phyloP scores from a whole-genome alignment of 2,329 filamentous ascomycete species.

The Penicillium sp. region DNA sequence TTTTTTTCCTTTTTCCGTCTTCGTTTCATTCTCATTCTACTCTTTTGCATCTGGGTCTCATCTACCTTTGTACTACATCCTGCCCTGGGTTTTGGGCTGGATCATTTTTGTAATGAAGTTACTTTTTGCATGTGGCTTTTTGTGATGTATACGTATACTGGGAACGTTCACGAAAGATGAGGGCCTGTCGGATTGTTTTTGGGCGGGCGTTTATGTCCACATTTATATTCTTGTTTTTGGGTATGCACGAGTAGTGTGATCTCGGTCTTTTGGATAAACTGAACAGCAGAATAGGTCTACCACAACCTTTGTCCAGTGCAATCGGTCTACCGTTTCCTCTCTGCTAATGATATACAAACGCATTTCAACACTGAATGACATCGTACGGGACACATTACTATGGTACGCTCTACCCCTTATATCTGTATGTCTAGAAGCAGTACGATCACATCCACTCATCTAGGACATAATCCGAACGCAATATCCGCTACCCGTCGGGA shows the following conservation, averaged over 20 bases:
- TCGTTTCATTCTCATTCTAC: not conserved
- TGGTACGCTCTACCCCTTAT: not conserved
- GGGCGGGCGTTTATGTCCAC: not conserved
- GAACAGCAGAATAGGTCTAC: slow-evolving; percentile 2
- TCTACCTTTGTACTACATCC: not conserved
- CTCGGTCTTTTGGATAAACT: slow-evolving; percentile 1
- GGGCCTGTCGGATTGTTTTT: not conserved
- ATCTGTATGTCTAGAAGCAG: not conserved
- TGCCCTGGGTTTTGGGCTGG: not conserved
- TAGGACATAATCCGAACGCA: not conserved
- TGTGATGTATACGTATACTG: slow-evolving; percentile 5
- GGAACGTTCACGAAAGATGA: slow-evolving; percentile 1
- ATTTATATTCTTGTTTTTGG: not conserved
- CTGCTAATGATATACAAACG: not conserved
- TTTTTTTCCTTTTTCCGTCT: slow-evolving; percentile 7
- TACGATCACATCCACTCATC: not conserved
- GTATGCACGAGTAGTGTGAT: not conserved
- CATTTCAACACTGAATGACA: not conserved
- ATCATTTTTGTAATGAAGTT: slow-evolving; percentile 3
- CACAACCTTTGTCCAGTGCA: not conserved
- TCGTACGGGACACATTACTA: not conserved
- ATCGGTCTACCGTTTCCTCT: not conserved
- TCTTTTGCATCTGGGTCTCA: slow-evolving; percentile 1
- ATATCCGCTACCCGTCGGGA: not conserved
- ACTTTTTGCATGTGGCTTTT: slow-evolving; percentile 1